Percentiles rank a stretch among this genome's conserved stretches.
Evolutionary conservation across 2,329 filamentous ascomycete genomes (phyloP).

Genomic region (Cladobotryum mycophilum): DNA sequence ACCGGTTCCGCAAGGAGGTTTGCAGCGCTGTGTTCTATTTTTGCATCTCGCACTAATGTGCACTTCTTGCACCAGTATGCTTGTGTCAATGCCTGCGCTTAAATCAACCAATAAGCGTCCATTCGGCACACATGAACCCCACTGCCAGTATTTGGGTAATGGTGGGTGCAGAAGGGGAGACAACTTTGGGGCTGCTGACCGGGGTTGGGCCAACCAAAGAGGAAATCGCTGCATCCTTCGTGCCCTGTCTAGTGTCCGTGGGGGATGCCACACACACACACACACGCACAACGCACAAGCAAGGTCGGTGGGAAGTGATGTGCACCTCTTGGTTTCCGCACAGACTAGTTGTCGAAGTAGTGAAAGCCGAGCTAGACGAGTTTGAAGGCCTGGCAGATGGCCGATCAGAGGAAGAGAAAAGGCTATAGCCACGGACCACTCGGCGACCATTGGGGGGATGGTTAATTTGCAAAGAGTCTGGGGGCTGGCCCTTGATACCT

Average conservation of each 20-base stretch:
- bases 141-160: conserved; percentile 15
- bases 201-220: conserved; percentile 8
- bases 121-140: conserved; percentile 18
- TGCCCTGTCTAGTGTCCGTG: conserved; percentile 7
- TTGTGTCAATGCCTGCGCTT: conserved; percentile 35
- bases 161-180: conserved; percentile 22
- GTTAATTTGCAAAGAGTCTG: not conserved
- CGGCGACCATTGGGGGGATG: not conserved
- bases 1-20: conserved; percentile 7
- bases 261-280: conserved; percentile 10
- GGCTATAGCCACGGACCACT: conserved; percentile 1
- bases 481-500: too few species aligned
- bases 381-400: not conserved
- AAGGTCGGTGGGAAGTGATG: conserved; percentile 1
- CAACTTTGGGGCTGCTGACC: conserved; percentile 15
- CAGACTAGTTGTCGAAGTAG: not conserved
- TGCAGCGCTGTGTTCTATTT: conserved; percentile 30
- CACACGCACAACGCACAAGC: conserved; percentile 2
- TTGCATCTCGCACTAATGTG: conserved; percentile 25
- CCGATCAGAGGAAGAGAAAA: conserved; percentile 1
- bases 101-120: conserved; percentile 39
- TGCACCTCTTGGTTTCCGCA: not conserved
- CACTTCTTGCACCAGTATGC: conserved; percentile 21
- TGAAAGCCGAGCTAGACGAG: too few species aligned
- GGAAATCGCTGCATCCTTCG: conserved; percentile 2